Conservation (phyloP, 2,329 filamentous ascomycete species). For the Colletotrichum melonis region DNA sequence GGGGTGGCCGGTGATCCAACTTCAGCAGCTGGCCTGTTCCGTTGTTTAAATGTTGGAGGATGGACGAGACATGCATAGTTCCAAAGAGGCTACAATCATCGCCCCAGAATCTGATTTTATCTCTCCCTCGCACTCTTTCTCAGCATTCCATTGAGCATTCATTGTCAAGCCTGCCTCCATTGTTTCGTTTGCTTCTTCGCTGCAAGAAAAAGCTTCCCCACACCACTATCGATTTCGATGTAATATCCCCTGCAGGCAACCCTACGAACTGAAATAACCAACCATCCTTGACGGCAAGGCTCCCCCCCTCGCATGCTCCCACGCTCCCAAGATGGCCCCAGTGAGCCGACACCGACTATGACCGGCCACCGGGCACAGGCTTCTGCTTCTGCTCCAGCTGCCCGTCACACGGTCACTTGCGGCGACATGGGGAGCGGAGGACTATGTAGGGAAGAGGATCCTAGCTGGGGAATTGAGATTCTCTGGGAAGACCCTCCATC, state of each 20-base stretch:
- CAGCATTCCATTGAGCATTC: neutral
- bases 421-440: constrained; percentile 13
- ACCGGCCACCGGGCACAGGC: constrained; percentile 22
- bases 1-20: neutral
- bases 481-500: constrained; percentile 12
- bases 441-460: neutral
- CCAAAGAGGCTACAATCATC: neutral
- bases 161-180: neutral
- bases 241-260: constrained; percentile 31
- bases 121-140: neutral
- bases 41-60: neutral
- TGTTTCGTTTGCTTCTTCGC: constrained; percentile 9
- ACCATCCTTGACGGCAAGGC: constrained; percentile 8
- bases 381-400: constrained; percentile 29
- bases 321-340: constrained; percentile 12
- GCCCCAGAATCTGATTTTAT: too few relatives aligned
- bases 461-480: neutral
- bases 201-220: constrained; percentile 23
- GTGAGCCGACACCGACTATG: constrained; percentile 24
- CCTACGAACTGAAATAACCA: constrained; percentile 28
- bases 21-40: neutral
- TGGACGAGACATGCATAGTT: neutral
- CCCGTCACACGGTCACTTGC: constrained; percentile 33
- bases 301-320: neutral
- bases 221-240: constrained; percentile 35